Percentiles rank a stretch among this genome's conserved stretches.
phyloP scores from a whole-genome alignment of 768 basidiomycete genomes.

The Pisolithus orientalis region DNA sequence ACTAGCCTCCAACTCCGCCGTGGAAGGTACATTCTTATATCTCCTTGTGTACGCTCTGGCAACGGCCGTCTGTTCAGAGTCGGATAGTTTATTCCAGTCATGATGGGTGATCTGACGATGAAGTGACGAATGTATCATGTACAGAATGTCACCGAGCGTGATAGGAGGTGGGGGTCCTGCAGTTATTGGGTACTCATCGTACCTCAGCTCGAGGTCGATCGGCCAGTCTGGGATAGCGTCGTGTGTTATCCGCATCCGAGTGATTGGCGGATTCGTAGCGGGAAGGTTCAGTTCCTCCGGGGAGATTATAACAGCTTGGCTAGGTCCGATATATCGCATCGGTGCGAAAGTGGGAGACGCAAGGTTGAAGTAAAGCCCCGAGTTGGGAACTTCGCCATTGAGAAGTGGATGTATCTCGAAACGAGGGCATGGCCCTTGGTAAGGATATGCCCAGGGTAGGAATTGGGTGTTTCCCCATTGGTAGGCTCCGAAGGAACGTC shows the following conservation, averaged over 20 bases:
- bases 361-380: slow-evolving; percentile 52
- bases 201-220: slow-evolving; percentile 42
- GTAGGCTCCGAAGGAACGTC: slow-evolving; percentile 25
- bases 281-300: slow-evolving; percentile 42
- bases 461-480: slow-evolving; percentile 15
- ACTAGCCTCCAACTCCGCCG: slow-evolving; percentile 27
- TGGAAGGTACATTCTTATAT: slow-evolving; percentile 24
- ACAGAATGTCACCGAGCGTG: slow-evolving; percentile 51
- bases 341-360: slow-evolving; percentile 43
- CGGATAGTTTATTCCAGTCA: slow-evolving; percentile 28
- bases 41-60: slow-evolving; percentile 33
- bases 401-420: slow-evolving; percentile 30
- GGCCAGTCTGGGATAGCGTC: slow-evolving; percentile 58
- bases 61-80: slow-evolving; percentile 23
- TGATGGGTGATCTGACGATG: slow-evolving; percentile 34
- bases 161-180: slow-evolving; percentile 34
- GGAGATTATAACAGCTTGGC: slow-evolving; percentile 34
- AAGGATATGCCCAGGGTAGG: slow-evolving; percentile 17
- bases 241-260: slow-evolving; percentile 49
- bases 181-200: slow-evolving; percentile 20
- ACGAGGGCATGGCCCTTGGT: slow-evolving; percentile 12
- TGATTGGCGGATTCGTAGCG: slow-evolving; percentile 51
- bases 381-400: slow-evolving; percentile 41
- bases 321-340: slow-evolving; percentile 31
- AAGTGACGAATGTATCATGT: slow-evolving; percentile 42